Percentiles rank a stretch among this genome's conserved stretches.
These are phyloP conservation scores for Luffa acutangula DNA, from an alignment of 306 rosid genomes.

Conservation along the genomic window DNA sequence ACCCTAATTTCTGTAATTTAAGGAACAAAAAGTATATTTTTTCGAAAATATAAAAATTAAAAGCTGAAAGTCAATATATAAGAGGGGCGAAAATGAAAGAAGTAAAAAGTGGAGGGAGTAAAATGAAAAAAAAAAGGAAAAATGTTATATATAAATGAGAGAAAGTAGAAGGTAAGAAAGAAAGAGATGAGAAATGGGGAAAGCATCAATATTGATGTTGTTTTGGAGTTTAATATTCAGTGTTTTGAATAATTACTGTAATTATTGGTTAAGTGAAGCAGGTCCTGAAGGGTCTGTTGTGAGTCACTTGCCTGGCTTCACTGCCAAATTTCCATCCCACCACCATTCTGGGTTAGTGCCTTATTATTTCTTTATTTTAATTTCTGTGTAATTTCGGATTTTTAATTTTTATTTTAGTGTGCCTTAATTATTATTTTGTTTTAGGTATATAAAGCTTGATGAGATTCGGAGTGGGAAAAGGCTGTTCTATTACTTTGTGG, in stretches of 20 bases:
- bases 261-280: background rate
- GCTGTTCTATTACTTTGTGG: slow-evolving; percentile 39
- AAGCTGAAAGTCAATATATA: too few species aligned
- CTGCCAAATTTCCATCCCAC: slow-evolving; percentile 24
- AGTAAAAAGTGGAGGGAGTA: background rate
- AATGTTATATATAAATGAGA: background rate
- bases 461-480: slow-evolving; percentile 12
- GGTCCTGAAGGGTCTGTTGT: slow-evolving; percentile 19
- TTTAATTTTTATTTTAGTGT: background rate
- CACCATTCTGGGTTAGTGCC: slow-evolving; percentile 31
- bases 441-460: slow-evolving; percentile 28
- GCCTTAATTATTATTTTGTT: too few species aligned
- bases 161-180: background rate
- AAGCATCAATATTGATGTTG: background rate
- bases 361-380: too few species aligned
- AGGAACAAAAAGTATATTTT: too few species aligned
- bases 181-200: background rate
- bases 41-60: too few species aligned
- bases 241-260: background rate
- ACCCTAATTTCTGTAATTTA: too few species aligned
- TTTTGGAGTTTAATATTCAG: too few species aligned
- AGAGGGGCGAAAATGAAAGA: too few species aligned
- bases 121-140: background rate
- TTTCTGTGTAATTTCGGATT: background rate
- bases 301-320: slow-evolving; percentile 34